phyloP scores from a whole-genome alignment of 2,329 filamentous ascomycete genomes.

The Nemania abortiva region DNA sequence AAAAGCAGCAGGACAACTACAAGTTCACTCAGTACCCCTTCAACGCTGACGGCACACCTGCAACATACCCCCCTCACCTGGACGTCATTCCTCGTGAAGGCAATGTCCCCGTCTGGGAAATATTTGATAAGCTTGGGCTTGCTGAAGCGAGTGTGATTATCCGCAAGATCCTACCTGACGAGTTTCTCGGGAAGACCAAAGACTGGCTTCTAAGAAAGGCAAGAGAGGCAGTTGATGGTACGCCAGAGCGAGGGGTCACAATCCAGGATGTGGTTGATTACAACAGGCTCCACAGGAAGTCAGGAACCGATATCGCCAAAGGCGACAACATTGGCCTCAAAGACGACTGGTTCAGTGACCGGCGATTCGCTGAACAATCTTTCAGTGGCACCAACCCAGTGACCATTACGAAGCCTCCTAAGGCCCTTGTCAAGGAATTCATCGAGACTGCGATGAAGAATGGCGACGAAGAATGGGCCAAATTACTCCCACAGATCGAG shows the following conservation, averaged over 20 bases:
- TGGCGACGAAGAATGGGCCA: slow-evolving; percentile 27
- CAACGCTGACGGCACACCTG: slow-evolving; percentile 1
- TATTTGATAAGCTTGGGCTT: background rate
- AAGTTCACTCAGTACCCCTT: background rate
- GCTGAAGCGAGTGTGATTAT: background rate
- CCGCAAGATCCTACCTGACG: background rate
- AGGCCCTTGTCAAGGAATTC: slow-evolving; percentile 41
- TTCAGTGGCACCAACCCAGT: slow-evolving; percentile 60
- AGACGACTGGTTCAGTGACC: slow-evolving; percentile 58
- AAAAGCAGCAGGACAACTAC: slow-evolving; percentile 1
- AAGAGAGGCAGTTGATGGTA: slow-evolving; percentile 2
- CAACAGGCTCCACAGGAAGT: background rate
- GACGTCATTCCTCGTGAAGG: background rate
- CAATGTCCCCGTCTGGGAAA: background rate
- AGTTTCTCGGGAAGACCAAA: background rate
- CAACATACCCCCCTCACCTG: slow-evolving; percentile 4
- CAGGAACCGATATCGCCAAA: slow-evolving; percentile 15
- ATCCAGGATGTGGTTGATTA: slow-evolving; percentile 5
- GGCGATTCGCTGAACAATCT: slow-evolving; percentile 59
- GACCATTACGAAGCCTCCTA: slow-evolving; percentile 55
- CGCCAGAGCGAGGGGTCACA: background rate
- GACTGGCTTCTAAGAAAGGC: slow-evolving; percentile 3
- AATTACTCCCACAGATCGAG: background rate
- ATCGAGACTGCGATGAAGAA: background rate
- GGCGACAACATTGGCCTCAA: slow-evolving; percentile 39